Percentiles rank a stretch among this genome's conserved stretches.
Evolutionary conservation across 2,329 filamentous ascomycete genomes (phyloP).

Genomic region (Colletotrichum gloeosporioides): DNA sequence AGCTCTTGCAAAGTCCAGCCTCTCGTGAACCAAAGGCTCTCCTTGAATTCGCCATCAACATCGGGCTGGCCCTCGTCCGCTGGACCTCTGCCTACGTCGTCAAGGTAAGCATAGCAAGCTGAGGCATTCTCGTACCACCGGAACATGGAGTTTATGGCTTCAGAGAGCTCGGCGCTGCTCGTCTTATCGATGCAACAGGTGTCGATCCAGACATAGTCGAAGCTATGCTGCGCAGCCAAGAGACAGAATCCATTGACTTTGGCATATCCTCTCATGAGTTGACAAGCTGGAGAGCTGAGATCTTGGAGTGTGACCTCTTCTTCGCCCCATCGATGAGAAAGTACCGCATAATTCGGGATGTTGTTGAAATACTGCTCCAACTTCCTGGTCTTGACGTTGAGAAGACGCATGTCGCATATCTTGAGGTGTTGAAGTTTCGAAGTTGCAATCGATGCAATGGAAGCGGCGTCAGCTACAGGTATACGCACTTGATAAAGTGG

Average conservation of each 20-base stretch:
- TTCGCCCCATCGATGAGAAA: slow-evolving; percentile 39
- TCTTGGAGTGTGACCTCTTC: slow-evolving; percentile 35
- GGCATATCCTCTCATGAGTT: slow-evolving; percentile 21
- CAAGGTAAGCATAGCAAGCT: slow-evolving; percentile 18
- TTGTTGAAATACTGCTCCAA: slow-evolving; percentile 26
- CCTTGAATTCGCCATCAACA: background rate
- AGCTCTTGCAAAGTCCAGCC: slow-evolving; percentile 32
- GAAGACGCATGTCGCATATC: slow-evolving; percentile 28
- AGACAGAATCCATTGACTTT: slow-evolving; percentile 28
- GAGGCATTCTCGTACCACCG: slow-evolving; percentile 16
- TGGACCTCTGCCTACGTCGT: background rate
- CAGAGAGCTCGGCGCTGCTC: slow-evolving; percentile 12
- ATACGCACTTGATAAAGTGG: background rate
- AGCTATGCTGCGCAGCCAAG: slow-evolving; percentile 3
- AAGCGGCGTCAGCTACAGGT: background rate
- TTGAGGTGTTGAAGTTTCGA: background rate
- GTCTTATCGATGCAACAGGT: slow-evolving; percentile 24
- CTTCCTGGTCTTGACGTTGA: slow-evolving; percentile 25
- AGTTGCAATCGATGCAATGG: background rate
- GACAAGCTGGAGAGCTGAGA: background rate
- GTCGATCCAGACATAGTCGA: slow-evolving; percentile 19
- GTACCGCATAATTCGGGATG: slow-evolving; percentile 34
- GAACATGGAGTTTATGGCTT: slow-evolving; percentile 22
- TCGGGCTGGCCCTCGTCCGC: background rate
- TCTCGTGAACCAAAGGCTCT: slow-evolving; percentile 26